phyloP scores from a whole-genome alignment of 768 basidiomycete genomes.

The Mrakia gelida region DNA sequence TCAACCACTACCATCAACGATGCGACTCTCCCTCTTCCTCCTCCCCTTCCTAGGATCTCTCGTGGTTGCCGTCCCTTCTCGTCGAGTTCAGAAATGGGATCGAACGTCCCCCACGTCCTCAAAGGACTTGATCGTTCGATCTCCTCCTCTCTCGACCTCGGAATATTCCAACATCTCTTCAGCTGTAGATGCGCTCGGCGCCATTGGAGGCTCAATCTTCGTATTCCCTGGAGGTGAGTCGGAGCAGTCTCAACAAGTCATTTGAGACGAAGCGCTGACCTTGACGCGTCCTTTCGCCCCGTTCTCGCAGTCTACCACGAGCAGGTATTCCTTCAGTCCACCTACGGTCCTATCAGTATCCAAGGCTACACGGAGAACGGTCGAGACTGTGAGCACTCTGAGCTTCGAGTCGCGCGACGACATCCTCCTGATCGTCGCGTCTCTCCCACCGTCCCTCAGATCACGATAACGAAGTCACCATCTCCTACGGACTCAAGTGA shows the following conservation, averaged over 20 bases:
- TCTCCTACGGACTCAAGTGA: conserved; percentile 6
- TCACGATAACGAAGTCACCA: conserved; percentile 16
- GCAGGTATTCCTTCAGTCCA: conserved; percentile 6
- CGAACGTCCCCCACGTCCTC: neutral
- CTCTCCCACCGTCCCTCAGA: neutral
- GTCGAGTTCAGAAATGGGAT: neutral
- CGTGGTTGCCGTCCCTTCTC: neutral
- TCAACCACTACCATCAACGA: conserved; percentile 1
- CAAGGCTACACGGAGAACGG: conserved; percentile 13
- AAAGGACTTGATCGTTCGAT: neutral
- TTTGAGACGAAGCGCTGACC: neutral
- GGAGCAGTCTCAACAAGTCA: no score
- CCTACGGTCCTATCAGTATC: conserved; percentile 6
- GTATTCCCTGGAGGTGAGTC: conserved; percentile 12
- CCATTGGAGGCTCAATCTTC: neutral
- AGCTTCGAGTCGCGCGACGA: neutral
- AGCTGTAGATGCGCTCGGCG: neutral
- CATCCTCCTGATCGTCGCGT: neutral
- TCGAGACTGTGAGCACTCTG: neutral
- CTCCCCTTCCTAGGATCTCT: neutral
- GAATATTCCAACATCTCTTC: conserved; percentile 5
- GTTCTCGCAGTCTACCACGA: conserved; percentile 18
- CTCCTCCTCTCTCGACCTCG: neutral
- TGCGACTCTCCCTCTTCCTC: neutral
- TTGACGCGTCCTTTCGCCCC: neutral